Conservation (phyloP, 441 rosid species). For the Daphne laureola region DNA sequence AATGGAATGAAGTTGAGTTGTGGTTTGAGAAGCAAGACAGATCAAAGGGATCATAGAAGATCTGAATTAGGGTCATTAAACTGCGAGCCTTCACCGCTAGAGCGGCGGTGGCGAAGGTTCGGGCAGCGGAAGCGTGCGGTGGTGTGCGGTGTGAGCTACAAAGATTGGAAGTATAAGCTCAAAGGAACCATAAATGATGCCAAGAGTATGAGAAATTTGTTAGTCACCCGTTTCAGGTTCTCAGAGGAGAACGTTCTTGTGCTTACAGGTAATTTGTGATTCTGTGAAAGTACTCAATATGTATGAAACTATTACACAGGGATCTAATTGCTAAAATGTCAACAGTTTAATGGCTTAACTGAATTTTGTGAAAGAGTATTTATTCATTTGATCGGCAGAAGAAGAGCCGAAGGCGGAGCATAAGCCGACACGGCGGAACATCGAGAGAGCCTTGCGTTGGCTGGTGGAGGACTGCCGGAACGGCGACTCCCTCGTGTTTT, state of each 20-base stretch:
- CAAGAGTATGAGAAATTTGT: slow-evolving; percentile 22
- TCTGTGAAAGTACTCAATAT: too few relatives aligned
- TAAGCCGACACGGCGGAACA: slow-evolving; percentile 38
- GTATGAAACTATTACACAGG: too few relatives aligned
- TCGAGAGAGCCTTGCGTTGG: slow-evolving; percentile 29
- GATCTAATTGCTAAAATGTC: background rate
- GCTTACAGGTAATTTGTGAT: slow-evolving; percentile 27
- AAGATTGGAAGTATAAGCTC: slow-evolving; percentile 24
- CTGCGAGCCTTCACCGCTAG: background rate
- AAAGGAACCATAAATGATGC: slow-evolving; percentile 38
- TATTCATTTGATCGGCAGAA: slow-evolving; percentile 11
- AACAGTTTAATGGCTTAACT: background rate
- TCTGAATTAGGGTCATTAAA: too few relatives aligned
- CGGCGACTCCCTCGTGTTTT: slow-evolving; percentile 35
- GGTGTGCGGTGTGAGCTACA: slow-evolving; percentile 25
- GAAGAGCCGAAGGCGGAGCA: slow-evolving; percentile 19
- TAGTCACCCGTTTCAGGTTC: slow-evolving; percentile 16
- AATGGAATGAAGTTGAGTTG: background rate
- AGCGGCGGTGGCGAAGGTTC: background rate
- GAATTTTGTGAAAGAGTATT: background rate
- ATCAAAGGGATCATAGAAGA: too few relatives aligned
- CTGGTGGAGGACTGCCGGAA: slow-evolving; percentile 25
- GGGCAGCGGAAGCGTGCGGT: slow-evolving; percentile 5
- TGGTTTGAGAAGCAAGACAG: too few relatives aligned
- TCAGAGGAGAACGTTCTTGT: slow-evolving; percentile 17